Base-by-base conservation (phyloP, 2,329 filamentous ascomycete genomes). In the Alternaria arborescens region DNA sequence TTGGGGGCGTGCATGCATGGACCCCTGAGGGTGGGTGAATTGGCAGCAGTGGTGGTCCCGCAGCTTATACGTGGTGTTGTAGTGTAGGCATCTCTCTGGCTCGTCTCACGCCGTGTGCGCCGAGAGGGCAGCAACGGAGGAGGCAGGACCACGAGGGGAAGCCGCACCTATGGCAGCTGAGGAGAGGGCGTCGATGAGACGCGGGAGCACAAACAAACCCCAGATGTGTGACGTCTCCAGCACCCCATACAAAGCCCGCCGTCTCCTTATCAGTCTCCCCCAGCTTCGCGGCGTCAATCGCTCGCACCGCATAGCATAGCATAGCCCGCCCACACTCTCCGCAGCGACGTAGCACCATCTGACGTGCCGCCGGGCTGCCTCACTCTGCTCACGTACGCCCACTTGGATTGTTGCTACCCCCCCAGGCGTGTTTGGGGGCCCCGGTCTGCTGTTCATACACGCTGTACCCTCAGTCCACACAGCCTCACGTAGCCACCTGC, bases 401-500 rank as follows among this genome's bases (percentile, higher is more conserved):
- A 55, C 42, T 36, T 8, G 46, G n/a, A 26, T 38, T 48, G 36
- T 22, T 59, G 62, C 57, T 43, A 28, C 36, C 34, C 34, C n/a
- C 36, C 40, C 36, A 18, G n/a, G 20, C 22, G 11, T 34, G 38
- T 34, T 61, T 52, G 62, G 62, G 61, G 58, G 55, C 47, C 62
- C 62, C 58, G 55, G 55, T 46, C 50, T 52, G 55, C 36, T 51
- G 55, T 55, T 52, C 58, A 59, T 56, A 64, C 51, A 58, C 48
- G 61, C 54, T 61, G 56, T 55, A 50, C 58, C 50, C 59, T 52
- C 58, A 54, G 51, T 57, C 60, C 61, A 66, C 61, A 65, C 66
- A 61, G 61, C 66, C 64, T 66, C 66, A 68, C 57, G 55, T 51
- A 60, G 63, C 63, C 55, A 62, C 50, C 54, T 63, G 62, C 58